A percentile compares a stretch with the other conserved stretches of the same genome.
Evolutionary conservation across 768 basidiomycete genomes (phyloP).

Genomic region (Suillus hirtellus): DNA sequence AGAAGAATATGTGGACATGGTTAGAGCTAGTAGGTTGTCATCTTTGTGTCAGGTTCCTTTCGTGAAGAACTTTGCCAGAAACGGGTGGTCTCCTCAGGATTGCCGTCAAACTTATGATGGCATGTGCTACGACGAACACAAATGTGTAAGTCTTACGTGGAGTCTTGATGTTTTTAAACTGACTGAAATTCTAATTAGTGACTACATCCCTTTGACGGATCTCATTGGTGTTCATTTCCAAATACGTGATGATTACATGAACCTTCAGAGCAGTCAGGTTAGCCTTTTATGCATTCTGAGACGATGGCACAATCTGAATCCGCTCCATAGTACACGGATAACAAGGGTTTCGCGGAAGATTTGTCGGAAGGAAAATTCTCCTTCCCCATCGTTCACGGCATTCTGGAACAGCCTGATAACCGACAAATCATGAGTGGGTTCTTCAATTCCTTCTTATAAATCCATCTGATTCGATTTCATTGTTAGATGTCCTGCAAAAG

Average conservation of each 20-base stretch:
- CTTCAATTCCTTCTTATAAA: background rate
- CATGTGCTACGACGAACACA: conserved; percentile 61
- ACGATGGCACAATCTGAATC: background rate
- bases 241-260: conserved; percentile 57
- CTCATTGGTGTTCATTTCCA: conserved; percentile 60
- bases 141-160: conserved; percentile 48
- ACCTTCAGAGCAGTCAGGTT: conserved; percentile 28
- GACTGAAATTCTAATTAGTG: conserved; percentile 28
- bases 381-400: conserved; percentile 90
- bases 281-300: background rate
- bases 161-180: background rate
- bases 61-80: conserved; percentile 50
- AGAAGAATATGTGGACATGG: conserved; percentile 94
- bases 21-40: conserved; percentile 76
- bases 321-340: conserved; percentile 70
- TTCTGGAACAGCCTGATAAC: conserved; percentile 75
- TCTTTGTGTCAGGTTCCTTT: background rate
- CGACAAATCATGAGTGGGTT: conserved; percentile 80
- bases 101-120: conserved; percentile 95
- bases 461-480: background rate
- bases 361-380: conserved; percentile 97
- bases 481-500: conserved; percentile 86
- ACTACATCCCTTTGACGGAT: conserved; percentile 58
- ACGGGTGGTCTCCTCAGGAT: conserved; percentile 92
- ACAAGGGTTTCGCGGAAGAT: conserved; percentile 91